Base-by-base conservation (phyloP, 2,329 filamentous ascomycete species). In the Ustulina deusta region DNA sequence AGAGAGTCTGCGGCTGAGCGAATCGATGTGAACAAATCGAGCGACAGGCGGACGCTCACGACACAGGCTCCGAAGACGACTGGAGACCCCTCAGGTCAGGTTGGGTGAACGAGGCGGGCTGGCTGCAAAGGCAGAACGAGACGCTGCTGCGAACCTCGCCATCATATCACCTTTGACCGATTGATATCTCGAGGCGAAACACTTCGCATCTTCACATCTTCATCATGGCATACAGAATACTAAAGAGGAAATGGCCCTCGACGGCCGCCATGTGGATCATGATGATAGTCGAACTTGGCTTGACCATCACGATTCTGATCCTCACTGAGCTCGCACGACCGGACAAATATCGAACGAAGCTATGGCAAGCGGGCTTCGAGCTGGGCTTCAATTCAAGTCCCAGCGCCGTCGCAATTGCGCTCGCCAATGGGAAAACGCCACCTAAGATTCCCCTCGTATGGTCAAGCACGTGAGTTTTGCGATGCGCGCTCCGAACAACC, bases 371-470 rank as follows among this genome's bases (percentile, higher is more conserved):
- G 74, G 92, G 92, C 70, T 88, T 84, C 67, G 85, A 90, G 61
- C 83, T 91, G 76, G 87, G 88, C 68, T 92, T 91, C 83, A 94
- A 94, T 80, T 93, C 91, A 69, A 89, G 89, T 73, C 91, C 92
- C 15, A 85, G 82, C 68, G 86, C 90, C 74, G 82, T 93, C 20
- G 79, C 93, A 38, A 94, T 92, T 78, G 90, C 90, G 38, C 90
- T 91, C 75, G 91, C 91, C 59, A 94, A 94, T 76, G 86, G 93
- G 76, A 80, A 83, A 61, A 84, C 89, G 0, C 80, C 90, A 15
- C 88, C 89, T 0, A 83, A 83, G 38, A 82, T 88, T 10, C 91
- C 92, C 1, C 81, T 94, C 61, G 86, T 94, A 15, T 95, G 92
- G 92, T 91, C 90, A 68, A 81, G 84, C 75, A 87, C 86, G 92